A percentile compares a stretch with the other conserved stretches of the same genome.
Conservation (phyloP, 352 stramenopile genomes). For the Phytophthora sojae region DNA sequence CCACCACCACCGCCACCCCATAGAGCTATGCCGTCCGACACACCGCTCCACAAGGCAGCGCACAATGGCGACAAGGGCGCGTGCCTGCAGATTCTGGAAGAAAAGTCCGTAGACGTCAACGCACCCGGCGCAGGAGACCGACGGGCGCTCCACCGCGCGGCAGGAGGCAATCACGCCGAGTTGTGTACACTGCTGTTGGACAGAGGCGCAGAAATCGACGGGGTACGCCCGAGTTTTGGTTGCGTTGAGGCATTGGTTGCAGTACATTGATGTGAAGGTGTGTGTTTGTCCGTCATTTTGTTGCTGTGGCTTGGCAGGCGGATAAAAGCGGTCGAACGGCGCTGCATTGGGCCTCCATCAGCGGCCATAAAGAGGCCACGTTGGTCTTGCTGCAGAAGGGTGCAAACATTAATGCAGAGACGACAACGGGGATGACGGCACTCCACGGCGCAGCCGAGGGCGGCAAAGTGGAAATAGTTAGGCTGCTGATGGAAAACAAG, state of each 20-base stretch:
- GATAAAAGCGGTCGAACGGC: constrained; percentile 94
- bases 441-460: constrained; percentile 91
- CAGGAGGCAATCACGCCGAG: constrained; percentile 90
- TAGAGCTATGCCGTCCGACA: constrained; percentile 85
- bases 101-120: constrained; percentile 91
- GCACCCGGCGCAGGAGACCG: constrained; percentile 86
- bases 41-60: constrained; percentile 90
- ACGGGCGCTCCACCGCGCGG: constrained; percentile 87
- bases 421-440: constrained; percentile 90
- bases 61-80: constrained; percentile 92
- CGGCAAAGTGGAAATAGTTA: constrained; percentile 92
- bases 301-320: constrained; percentile 49
- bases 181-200: constrained; percentile 89
- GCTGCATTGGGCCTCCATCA: constrained; percentile 94
- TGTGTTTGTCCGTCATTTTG: constrained; percentile 2
- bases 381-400: constrained; percentile 87
- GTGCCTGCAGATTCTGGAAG: constrained; percentile 88
- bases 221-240: constrained; percentile 47
- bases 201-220: constrained; percentile 88
- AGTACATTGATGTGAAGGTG: constrained; percentile 12
- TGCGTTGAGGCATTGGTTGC: neutral
- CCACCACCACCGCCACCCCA: neutral
- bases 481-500: constrained; percentile 92
- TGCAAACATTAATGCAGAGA: constrained; percentile 90
- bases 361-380: constrained; percentile 92